Evolutionary conservation across 78 protist genomes (phyloP).

Genomic region (Isochrysis galbana): DNA sequence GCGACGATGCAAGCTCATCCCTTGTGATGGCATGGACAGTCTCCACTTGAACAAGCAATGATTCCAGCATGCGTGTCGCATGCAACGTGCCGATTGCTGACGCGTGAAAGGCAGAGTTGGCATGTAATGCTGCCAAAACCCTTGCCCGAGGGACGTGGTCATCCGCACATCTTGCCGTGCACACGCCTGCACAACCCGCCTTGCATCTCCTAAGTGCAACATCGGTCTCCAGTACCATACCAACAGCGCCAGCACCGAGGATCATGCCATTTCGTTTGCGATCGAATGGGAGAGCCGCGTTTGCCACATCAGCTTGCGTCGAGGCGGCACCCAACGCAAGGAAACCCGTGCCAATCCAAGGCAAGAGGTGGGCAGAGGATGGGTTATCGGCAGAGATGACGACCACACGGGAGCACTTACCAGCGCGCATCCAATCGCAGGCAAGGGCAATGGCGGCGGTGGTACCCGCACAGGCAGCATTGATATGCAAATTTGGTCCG

Average conservation of each 20-base stretch:
- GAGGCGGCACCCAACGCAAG: slow-evolving; percentile 29
- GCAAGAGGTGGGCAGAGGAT: background rate
- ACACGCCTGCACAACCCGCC: too few species aligned
- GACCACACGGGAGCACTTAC: background rate
- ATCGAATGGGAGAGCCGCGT: slow-evolving; percentile 2
- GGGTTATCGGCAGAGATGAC: slow-evolving; percentile 20
- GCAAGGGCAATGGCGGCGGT: slow-evolving; percentile 17
- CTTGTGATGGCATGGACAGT: background rate
- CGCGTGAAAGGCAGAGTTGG: slow-evolving; percentile 22
- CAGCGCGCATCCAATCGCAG: slow-evolving; percentile 1
- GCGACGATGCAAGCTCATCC: background rate
- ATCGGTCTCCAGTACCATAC: background rate
- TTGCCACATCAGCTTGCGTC: background rate
- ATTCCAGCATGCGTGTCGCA: background rate
- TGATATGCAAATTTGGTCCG: slow-evolving; percentile 1
- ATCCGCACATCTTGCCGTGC: too few species aligned
- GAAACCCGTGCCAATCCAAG: slow-evolving; percentile 11
- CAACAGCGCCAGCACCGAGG: slow-evolving; percentile 7
- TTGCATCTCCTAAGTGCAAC: background rate
- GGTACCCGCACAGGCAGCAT: slow-evolving; percentile 23
- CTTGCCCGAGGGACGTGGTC: background rate
- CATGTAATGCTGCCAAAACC: background rate
- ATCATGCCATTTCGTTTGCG: background rate
- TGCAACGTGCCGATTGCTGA: background rate
- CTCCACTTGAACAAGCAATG: background rate